phyloP scores from a whole-genome alignment of 2,329 filamentous ascomycete species.

The Neurospora sp. region DNA sequence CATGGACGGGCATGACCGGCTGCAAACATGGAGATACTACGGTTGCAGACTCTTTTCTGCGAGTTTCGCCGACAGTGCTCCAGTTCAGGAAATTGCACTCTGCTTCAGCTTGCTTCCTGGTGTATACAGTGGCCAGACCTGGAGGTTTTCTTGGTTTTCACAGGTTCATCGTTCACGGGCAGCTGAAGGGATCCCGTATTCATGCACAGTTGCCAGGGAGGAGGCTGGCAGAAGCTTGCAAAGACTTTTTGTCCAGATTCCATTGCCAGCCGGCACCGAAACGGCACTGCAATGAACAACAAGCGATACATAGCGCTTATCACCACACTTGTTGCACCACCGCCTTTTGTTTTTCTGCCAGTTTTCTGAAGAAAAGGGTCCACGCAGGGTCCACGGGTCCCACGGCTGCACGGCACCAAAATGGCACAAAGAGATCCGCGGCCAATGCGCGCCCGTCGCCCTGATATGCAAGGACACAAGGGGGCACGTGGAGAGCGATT shows the following conservation, averaged over 20 bases:
- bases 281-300: neutral
- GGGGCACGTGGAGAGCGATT: conserved; percentile 5
- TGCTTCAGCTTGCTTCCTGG: neutral
- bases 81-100: neutral
- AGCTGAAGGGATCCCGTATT: neutral
- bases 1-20: neutral
- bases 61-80: neutral
- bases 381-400: neutral
- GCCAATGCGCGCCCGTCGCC: neutral
- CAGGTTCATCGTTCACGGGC: neutral
- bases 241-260: neutral
- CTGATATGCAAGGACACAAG: neutral
- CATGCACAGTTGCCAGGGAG: neutral
- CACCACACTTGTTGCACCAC: neutral
- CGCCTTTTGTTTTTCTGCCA: neutral
- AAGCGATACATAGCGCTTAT: neutral
- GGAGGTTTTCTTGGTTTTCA: neutral
- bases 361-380: neutral
- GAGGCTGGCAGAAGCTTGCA: neutral
- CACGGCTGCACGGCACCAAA: neutral
- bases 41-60: neutral
- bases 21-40: neutral
- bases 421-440: neutral
- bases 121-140: neutral
- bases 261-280: neutral